Evolutionary conservation across 768 basidiomycete genomes (phyloP), one percentile per base, ranked within the genome.

Genomic region (Podaxis rugospora): DNA sequence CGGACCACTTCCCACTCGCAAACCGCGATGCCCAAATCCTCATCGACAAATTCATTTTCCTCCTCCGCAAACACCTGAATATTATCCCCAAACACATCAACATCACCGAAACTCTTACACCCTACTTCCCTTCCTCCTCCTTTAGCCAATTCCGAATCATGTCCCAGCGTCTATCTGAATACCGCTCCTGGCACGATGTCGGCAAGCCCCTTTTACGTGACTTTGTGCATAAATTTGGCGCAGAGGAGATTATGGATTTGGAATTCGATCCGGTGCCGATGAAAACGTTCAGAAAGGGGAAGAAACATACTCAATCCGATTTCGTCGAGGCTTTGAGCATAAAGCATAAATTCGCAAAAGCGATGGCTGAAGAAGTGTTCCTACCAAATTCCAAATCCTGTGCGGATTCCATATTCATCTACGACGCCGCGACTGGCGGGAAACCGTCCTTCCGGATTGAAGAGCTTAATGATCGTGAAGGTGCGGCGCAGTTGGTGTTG

Each of bases 321-420:
- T 77, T 71, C 59, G 56, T 59, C 7, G 58, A 56, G 2, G 69
- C 75, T 4, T 68, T 75, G 6, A 44, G 39, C 2, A 28, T 70
- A 1, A 73, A 73, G n/a, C 65, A 64, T 5, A 54, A 59, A 5
- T 76, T 76, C 55, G 57, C 59, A 11, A 64, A 70, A 9, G 66
- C 63, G 1, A 37, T 77, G 7, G 58, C 65, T 9, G 51, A 65
- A n/a, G 57, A 69, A 21, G 59, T 77, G 7, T 67, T 77, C 62
- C 69, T 70, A 47, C 54, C 69, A 3, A 67, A 74, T 57, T 25
- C 51, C 42, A 65, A 69, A 28, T 73, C 73, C 4, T 75, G 75
- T 49, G 74, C 74, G 10, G 72, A 75, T 14, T 66, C 75, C 0
- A 32, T 77, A 7, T 73, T 77, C 62, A 72, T 77, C 44, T 77